Conservation (phyloP, 1,139 yeast genomes). For the Suhomyces choctaworum region DNA sequence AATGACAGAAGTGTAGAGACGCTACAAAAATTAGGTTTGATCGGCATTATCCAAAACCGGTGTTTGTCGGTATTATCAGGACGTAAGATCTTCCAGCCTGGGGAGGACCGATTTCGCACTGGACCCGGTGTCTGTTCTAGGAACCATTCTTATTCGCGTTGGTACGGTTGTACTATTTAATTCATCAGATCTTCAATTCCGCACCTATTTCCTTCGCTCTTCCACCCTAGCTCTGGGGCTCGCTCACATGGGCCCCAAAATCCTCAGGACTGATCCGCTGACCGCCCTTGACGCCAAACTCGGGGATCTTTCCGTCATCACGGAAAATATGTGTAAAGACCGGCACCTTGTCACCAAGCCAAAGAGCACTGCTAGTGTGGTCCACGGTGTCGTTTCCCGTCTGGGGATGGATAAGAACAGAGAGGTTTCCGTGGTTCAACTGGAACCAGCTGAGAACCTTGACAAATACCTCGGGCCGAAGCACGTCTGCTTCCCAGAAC, state of each 20-base stretch:
- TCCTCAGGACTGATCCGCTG: conserved; percentile 19
- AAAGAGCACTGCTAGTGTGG: conserved; percentile 31
- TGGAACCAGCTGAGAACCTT: conserved; percentile 34
- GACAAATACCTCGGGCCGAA: conserved; percentile 31
- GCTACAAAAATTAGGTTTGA: too few relatives aligned
- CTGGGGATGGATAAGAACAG: conserved; percentile 36
- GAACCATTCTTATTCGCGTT: too few relatives aligned
- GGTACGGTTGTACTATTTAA: too few relatives aligned
- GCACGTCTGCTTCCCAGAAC: conserved; percentile 39
- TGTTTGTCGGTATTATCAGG: too few relatives aligned
- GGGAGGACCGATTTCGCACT: too few relatives aligned
- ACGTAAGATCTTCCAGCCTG: too few relatives aligned
- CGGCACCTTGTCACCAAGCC: conserved; percentile 32
- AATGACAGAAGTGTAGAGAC: too few relatives aligned
- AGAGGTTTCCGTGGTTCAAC: conserved; percentile 29
- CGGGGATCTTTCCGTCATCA: conserved; percentile 21
- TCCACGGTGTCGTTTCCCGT: conserved; percentile 32
- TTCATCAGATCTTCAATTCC: too few relatives aligned
- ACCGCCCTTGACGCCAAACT: conserved; percentile 31
- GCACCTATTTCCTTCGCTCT: too few relatives aligned
- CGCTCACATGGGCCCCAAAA: conserved; percentile 12
- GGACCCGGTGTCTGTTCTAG: too few relatives aligned
- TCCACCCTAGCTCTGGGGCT: too few relatives aligned
- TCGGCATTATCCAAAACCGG: too few relatives aligned
- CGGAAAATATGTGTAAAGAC: conserved; percentile 23